Evolutionary conservation across 129 eudicot genomes (phyloP).

Genomic region (Scalesia atractyloides): DNA sequence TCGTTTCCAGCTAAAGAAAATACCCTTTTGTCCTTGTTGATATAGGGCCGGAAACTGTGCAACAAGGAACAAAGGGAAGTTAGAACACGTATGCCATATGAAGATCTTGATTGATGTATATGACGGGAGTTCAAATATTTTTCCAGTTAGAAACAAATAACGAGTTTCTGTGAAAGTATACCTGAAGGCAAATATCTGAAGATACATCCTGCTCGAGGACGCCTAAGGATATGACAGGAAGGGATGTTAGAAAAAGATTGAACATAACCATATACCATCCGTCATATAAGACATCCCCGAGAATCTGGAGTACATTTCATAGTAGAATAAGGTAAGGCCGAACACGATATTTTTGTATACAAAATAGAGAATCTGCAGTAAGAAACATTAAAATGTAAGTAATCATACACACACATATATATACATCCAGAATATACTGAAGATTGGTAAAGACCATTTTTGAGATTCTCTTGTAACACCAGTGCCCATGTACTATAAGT

Average conservation of each 20-base stretch:
- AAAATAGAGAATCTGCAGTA: slow-evolving; percentile 59
- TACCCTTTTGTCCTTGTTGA: slow-evolving; percentile 52
- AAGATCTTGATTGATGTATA: background rate
- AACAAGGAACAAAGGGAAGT: background rate
- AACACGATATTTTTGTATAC: slow-evolving; percentile 61
- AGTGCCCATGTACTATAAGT: slow-evolving; percentile 59
- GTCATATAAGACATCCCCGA: slow-evolving; percentile 45
- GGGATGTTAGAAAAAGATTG: slow-evolving; percentile 56
- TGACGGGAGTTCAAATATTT: background rate
- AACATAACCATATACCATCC: slow-evolving; percentile 66
- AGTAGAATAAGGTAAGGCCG: slow-evolving; percentile 59
- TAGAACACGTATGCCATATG: background rate
- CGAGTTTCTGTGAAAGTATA: slow-evolving; percentile 17
- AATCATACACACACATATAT: background rate
- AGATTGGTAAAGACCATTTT: slow-evolving; percentile 41
- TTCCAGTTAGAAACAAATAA: background rate
- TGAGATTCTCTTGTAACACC: slow-evolving; percentile 68
- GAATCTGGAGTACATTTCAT: slow-evolving; percentile 50
- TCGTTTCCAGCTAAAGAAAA: slow-evolving; percentile 48
- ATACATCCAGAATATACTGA: background rate
- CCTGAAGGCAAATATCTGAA: slow-evolving; percentile 57
- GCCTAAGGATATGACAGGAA: slow-evolving; percentile 59
- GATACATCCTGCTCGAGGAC: slow-evolving; percentile 64
- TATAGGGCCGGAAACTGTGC: slow-evolving; percentile 56
- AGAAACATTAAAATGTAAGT: background rate